Percentiles rank a stretch among this genome's conserved stretches.
These are phyloP conservation scores for Glomus cerebriforme DNA, from an alignment of 192 early-diverging fungal species.

Conservation along the genomic window DNA sequence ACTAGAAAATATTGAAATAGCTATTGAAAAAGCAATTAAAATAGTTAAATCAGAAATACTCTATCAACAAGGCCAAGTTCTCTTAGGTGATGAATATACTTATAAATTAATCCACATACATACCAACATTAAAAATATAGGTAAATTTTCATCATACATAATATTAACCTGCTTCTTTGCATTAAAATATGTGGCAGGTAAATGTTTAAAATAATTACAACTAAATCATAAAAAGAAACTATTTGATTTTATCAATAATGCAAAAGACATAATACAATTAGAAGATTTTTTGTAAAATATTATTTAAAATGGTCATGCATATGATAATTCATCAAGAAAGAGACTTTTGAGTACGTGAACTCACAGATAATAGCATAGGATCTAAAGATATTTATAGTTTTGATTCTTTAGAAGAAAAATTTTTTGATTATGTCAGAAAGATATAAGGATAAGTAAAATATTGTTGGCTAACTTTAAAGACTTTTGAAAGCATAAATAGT, in stretches of 20 bases:
- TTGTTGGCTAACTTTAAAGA: not conserved
- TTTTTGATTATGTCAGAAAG: not conserved
- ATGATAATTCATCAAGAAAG: not conserved
- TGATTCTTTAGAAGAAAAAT: not conserved
- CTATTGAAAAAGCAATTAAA: not conserved
- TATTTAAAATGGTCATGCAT: not conserved
- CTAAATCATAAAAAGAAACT: constrained; percentile 2
- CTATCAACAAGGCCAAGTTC: not conserved
- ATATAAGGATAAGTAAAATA: not conserved
- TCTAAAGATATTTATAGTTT: not conserved
- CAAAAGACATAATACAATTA: not conserved
- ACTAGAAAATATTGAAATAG: not conserved
- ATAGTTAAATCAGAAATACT: not conserved
- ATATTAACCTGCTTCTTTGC: not conserved
- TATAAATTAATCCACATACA: not conserved
- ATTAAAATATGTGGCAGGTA: not conserved
- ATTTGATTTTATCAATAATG: constrained; percentile 12
- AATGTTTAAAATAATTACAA: not conserved
- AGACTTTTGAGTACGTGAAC: not conserved
- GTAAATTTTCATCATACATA: not conserved
- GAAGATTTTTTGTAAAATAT: not conserved
- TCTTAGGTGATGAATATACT: not conserved
- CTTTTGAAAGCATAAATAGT: not conserved
- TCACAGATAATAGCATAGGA: not conserved
- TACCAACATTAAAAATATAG: too few relatives aligned